Percentiles rank a stretch among this genome's conserved stretches.
Evolutionary conservation across 2,329 filamentous ascomycete genomes (phyloP).

Genomic region (Pestalotiopsis sp.): DNA sequence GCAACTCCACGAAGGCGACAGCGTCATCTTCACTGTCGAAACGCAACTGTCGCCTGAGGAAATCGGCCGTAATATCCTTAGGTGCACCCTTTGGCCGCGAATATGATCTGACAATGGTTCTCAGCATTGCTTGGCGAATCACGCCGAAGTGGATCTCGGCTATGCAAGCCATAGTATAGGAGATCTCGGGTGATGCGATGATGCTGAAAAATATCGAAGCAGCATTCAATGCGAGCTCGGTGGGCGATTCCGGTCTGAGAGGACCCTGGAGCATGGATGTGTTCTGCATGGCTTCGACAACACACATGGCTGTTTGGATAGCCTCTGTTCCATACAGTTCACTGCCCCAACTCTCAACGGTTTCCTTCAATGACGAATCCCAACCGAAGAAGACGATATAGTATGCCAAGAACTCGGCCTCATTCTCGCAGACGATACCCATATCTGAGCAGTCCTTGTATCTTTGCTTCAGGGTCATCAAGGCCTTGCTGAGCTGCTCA

Average conservation of each 20-base stretch:
- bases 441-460: slow-evolving; percentile 68
- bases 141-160: slow-evolving; percentile 69
- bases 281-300: slow-evolving; percentile 64
- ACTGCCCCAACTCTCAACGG: slow-evolving; percentile 57
- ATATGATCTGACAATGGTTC: slow-evolving; percentile 57
- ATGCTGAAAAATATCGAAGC: slow-evolving; percentile 63
- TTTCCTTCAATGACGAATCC: slow-evolving; percentile 60
- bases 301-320: slow-evolving; percentile 62
- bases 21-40: slow-evolving; percentile 73
- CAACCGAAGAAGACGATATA: slow-evolving; percentile 64
- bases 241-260: slow-evolving; percentile 49
- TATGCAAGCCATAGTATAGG: slow-evolving; percentile 72
- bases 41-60: slow-evolving; percentile 59
- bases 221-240: slow-evolving; percentile 51
- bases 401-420: slow-evolving; percentile 68
- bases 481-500: slow-evolving; percentile 67
- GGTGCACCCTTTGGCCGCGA: slow-evolving; percentile 58
- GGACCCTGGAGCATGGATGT: slow-evolving; percentile 60
- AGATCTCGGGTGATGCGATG: slow-evolving; percentile 56
- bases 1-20: slow-evolving; percentile 63
- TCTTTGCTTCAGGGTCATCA: slow-evolving; percentile 66
- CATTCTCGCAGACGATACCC: slow-evolving; percentile 60
- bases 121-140: slow-evolving; percentile 60
- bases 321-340: slow-evolving; percentile 59
- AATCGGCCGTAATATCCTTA: slow-evolving; percentile 60